A percentile compares a stretch with the other conserved stretches of the same genome.
Evolutionary conservation across 306 rosid species (phyloP).

Genomic region (Inga oerstediana): DNA sequence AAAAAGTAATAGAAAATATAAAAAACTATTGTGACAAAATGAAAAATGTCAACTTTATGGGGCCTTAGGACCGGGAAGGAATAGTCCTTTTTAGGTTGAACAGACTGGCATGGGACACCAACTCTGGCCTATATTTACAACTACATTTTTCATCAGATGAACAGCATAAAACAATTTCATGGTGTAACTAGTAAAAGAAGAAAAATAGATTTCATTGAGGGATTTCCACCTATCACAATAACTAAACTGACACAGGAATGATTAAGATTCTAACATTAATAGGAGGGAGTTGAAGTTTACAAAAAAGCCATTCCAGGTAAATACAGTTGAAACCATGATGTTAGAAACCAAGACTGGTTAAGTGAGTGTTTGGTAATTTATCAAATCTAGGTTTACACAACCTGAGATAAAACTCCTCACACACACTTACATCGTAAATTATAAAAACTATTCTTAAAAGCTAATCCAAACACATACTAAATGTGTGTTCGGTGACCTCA

Average conservation of each 20-base stretch:
- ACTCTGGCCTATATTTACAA: background rate
- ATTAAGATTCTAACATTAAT: background rate
- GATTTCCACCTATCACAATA: background rate
- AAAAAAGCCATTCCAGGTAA: slow-evolving; percentile 14
- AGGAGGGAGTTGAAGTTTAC: slow-evolving; percentile 6
- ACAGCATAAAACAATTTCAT: background rate
- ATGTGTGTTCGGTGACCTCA: too few relatives aligned
- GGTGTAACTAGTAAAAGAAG: background rate
- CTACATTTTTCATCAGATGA: background rate
- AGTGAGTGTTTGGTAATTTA: background rate
- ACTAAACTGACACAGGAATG: too few relatives aligned
- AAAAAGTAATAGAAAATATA: background rate
- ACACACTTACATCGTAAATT: too few relatives aligned
- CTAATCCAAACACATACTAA: too few relatives aligned
- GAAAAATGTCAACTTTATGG: background rate
- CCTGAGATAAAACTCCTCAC: too few relatives aligned
- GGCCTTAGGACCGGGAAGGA: background rate
- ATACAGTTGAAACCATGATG: background rate
- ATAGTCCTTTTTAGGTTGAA: background rate
- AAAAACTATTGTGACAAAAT: too few relatives aligned
- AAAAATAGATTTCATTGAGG: background rate
- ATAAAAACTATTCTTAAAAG: too few relatives aligned
- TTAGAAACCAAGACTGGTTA: background rate
- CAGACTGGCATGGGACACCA: background rate
- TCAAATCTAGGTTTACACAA: too few relatives aligned